Conservation (phyloP, 305 asterid genomes). For the Fraxinus nigra region DNA sequence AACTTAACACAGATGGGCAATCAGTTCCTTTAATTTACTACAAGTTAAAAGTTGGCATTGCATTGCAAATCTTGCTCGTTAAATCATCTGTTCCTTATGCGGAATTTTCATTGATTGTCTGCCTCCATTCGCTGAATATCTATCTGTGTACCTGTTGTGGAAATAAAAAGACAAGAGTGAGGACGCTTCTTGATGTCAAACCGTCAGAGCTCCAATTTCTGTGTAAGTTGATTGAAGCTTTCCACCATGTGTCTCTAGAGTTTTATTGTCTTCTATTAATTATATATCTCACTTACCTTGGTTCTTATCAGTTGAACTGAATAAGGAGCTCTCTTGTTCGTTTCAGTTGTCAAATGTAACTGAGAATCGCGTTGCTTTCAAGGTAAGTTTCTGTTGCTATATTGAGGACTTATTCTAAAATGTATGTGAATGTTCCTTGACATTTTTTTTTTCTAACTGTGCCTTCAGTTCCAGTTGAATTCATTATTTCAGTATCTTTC, state of each 20-base stretch:
- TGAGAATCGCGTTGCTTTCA: conserved; percentile 43
- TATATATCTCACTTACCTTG: conserved; percentile 16
- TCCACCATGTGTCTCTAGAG: not conserved
- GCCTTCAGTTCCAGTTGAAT: not conserved
- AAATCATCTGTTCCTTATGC: conserved; percentile 8
- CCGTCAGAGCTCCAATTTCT: conserved; percentile 37
- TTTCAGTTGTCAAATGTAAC: conserved; percentile 45
- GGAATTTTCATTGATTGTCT: conserved; percentile 16
- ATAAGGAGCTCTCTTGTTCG: conserved; percentile 39
- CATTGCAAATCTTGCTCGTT: not conserved
- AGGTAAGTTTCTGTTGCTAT: conserved; percentile 25
- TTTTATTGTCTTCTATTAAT: not conserved
- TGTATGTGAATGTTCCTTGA: not conserved
- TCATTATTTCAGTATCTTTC: not conserved
- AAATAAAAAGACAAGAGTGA: conserved; percentile 20
- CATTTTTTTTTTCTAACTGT: not conserved
- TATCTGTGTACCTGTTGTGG: conserved; percentile 17
- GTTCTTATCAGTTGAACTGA: conserved; percentile 34
- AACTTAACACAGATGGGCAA: not conserved
- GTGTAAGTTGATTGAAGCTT: conserved; percentile 26
- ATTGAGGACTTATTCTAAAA: not conserved
- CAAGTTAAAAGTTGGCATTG: not conserved
- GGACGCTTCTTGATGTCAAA: conserved; percentile 35
- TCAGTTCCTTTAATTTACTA: not conserved
- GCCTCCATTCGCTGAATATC: conserved; percentile 12